A percentile compares a stretch with the other conserved stretches of the same genome.
These are phyloP conservation scores for Patellifolia procumbens DNA, from an alignment of 179 eudicot species.

Conservation along the genomic window DNA sequence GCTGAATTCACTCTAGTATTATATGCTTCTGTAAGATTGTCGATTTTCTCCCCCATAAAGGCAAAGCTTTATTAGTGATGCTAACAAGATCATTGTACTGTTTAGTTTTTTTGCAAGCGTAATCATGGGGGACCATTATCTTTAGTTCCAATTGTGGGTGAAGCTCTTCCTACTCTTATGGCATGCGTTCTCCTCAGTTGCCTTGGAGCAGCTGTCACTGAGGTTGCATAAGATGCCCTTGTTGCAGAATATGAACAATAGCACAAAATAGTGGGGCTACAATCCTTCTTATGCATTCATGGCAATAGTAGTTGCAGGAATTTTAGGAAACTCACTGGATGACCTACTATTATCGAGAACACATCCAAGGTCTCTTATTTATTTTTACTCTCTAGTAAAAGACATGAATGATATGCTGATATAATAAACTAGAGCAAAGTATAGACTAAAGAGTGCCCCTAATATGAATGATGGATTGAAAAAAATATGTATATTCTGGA, in stretches of 20 bases:
- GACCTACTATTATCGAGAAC: constrained; percentile 61
- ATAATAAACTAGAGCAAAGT: too few species aligned
- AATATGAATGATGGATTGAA: too few species aligned
- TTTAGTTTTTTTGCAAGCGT: constrained; percentile 77
- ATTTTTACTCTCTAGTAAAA: constrained; percentile 49
- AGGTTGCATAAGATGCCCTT: constrained; percentile 90
- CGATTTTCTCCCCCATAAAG: not conserved
- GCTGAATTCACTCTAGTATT: too few species aligned
- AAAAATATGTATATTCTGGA: too few species aligned
- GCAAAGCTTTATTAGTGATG: not conserved
- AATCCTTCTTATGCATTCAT: constrained; percentile 84
- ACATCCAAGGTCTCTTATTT: constrained; percentile 51
- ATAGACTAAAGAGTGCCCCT: too few species aligned
- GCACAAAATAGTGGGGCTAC: constrained; percentile 63
- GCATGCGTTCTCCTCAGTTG: constrained; percentile 75
- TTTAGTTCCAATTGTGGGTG: constrained; percentile 55
- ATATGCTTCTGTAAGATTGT: not conserved
- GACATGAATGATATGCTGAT: too few species aligned
- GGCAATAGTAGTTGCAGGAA: constrained; percentile 90
- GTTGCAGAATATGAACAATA: constrained; percentile 80
- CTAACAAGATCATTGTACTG: constrained; percentile 20
- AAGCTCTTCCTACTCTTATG: constrained; percentile 66
- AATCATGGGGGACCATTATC: constrained; percentile 87
- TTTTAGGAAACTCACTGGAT: constrained; percentile 75
- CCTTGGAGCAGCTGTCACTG: constrained; percentile 85